Evolutionary conservation across 2,329 filamentous ascomycete species (phyloP), one percentile per base, ranked within the genome.

Genomic region (Colletotrichum magnum): DNA sequence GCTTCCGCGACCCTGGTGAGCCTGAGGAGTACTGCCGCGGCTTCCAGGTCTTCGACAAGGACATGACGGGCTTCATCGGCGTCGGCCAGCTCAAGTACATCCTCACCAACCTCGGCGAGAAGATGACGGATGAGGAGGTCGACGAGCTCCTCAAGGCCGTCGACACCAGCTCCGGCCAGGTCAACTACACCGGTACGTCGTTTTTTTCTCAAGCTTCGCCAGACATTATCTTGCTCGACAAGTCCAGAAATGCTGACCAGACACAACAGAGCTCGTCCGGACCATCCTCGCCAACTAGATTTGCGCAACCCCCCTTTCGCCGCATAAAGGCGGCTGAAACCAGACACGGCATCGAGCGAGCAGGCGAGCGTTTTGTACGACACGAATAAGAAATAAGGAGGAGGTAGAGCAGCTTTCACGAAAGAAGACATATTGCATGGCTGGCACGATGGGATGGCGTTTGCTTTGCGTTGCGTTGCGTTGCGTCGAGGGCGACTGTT

Each of bases 41-140:
- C 64, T 99, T 99, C 87, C 96, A 99, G 83, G 96, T 99, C 62
- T 99, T 99, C 77, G 96, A 99, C 85, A 99, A 99, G 85, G 96
- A 99, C 81, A 93, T 97, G 90, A 97, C 94, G 70, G 96, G 96
- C 60, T 98, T 95, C 83, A 98, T 99, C 80, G 96, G 95, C 65
- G 95, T 98, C 73, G 96, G 96, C 68, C 96, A 99, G 85, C 89
- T 99, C 82, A 93, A 97, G 84, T 99, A 99, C 85, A 95, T 99
- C 80, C 85, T 99, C 78, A 99, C 96, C 66, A 98, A 98, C 81
- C 85, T 99, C 76, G 96, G 96, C 77, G 96, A 99, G 91, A 98
- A 98, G 88, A 98, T 99, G 94, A 94, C 93, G 0, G 95, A 99
- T 77, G 96, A 98, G 73, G 96, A 99, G 87, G 96, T 99, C 57